phyloP scores from a whole-genome alignment of 352 stramenopile genomes.

The Phytophthora hybrid region DNA sequence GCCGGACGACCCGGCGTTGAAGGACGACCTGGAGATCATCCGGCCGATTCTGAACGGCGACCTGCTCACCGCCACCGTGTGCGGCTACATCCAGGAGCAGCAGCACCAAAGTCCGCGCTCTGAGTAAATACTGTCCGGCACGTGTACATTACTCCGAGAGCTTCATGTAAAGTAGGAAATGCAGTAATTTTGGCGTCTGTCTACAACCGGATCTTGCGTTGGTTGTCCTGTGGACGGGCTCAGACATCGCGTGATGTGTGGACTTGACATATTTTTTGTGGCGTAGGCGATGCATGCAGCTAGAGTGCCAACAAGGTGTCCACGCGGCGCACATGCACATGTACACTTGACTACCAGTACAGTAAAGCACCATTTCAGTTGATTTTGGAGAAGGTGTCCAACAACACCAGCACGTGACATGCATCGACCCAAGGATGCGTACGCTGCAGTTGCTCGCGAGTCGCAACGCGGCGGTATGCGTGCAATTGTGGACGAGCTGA shows the following conservation, averaged over 20 bases:
- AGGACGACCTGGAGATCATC: constrained; percentile 32
- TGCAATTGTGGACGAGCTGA: constrained; percentile 17
- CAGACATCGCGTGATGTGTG: constrained; percentile 19
- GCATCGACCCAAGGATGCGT: not conserved
- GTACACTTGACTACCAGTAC: not conserved
- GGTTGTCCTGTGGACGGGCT: constrained; percentile 13
- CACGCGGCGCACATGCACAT: not conserved
- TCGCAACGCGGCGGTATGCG: not conserved
- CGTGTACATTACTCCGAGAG: not conserved
- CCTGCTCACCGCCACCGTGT: constrained; percentile 46
- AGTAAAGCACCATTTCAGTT: not conserved
- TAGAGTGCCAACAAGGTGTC: constrained; percentile 6
- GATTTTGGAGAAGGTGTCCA: too few relatives aligned
- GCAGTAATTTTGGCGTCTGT: constrained; percentile 1
- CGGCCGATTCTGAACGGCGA: constrained; percentile 57
- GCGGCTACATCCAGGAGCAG: constrained; percentile 42
- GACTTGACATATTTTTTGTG: too few relatives aligned
- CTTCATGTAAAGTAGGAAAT: constrained; percentile 12
- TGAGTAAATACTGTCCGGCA: constrained; percentile 3
- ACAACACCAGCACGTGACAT: not conserved
- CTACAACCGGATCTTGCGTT: not conserved
- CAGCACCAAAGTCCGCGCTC: constrained; percentile 24
- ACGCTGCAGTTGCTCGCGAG: not conserved
- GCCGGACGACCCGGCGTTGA: constrained; percentile 19
- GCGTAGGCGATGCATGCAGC: too few relatives aligned